These are phyloP conservation scores for Groenewaldozyma sp. DNA, from an alignment of 1,139 yeast genomes.

Conservation along the genomic window DNA sequence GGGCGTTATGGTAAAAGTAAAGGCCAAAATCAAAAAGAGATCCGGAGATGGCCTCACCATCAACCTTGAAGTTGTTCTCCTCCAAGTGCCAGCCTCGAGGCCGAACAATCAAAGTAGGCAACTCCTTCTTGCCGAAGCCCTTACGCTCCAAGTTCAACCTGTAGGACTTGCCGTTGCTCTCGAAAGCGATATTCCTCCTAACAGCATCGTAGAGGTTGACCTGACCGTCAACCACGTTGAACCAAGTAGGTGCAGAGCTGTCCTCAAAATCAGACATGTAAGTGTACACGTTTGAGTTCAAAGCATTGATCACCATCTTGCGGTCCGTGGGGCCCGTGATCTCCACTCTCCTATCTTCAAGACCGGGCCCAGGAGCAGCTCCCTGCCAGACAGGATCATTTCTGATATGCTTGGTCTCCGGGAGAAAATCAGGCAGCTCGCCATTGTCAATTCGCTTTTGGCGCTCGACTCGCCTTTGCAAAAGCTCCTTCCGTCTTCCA, in stretches of 20 bases:
- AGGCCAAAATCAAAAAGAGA: slow-evolving; percentile 71
- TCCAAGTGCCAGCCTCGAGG: slow-evolving; percentile 84
- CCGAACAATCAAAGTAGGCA: slow-evolving; percentile 72
- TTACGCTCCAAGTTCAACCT: slow-evolving; percentile 38
- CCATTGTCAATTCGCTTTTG: slow-evolving; percentile 61
- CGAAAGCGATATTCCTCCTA: slow-evolving; percentile 61
- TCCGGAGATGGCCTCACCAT: slow-evolving; percentile 68
- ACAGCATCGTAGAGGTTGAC: slow-evolving; percentile 83
- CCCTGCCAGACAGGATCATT: slow-evolving; percentile 74
- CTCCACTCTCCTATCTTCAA: slow-evolving; percentile 45
- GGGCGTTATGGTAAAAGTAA: slow-evolving; percentile 66
- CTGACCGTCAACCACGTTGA: slow-evolving; percentile 79
- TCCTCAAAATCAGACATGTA: slow-evolving; percentile 96
- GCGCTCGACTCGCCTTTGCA: slow-evolving; percentile 49
- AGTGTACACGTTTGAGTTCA: slow-evolving; percentile 80
- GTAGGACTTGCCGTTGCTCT: slow-evolving; percentile 52
- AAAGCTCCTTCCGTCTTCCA: slow-evolving; percentile 48
- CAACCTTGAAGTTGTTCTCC: slow-evolving; percentile 63
- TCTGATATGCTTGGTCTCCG: slow-evolving; percentile 62
- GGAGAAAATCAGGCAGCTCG: slow-evolving; percentile 60
- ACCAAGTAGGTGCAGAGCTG: slow-evolving; percentile 94
- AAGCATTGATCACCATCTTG: slow-evolving; percentile 89
- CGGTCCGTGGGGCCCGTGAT: slow-evolving; percentile 58
- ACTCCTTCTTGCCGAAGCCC: slow-evolving; percentile 30
- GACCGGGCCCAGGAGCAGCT: slow-evolving; percentile 65